A percentile compares a stretch with the other conserved stretches of the same genome.
Evolutionary conservation across 305 asterid species (phyloP).

Genomic region (Fraxinus ornus): DNA sequence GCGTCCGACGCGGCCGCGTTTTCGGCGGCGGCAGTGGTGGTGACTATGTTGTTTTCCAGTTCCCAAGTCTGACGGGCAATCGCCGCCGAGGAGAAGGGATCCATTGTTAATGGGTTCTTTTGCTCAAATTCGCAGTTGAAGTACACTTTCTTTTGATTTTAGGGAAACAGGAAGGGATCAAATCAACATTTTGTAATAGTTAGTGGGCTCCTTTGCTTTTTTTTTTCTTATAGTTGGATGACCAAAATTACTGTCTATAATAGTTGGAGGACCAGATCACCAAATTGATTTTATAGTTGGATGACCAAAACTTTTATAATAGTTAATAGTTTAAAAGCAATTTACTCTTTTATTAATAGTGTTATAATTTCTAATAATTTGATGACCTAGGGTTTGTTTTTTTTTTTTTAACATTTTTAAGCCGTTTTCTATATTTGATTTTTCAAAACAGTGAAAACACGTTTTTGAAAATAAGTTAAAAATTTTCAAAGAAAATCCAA

Average conservation of each 20-base stretch:
- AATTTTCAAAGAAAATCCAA: too few relatives aligned
- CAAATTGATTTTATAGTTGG: neutral
- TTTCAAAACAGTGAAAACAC: too few relatives aligned
- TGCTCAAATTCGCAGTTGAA: neutral
- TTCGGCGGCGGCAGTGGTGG: constrained; percentile 30
- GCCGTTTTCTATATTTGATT: too few relatives aligned
- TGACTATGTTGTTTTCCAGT: constrained; percentile 74
- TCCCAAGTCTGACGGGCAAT: constrained; percentile 94
- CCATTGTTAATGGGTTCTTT: constrained; percentile 28
- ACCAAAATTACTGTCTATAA: neutral
- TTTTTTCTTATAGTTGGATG: neutral
- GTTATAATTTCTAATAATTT: too few relatives aligned
- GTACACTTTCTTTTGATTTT: neutral
- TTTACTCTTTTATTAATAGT: too few relatives aligned
- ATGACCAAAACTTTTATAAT: neutral
- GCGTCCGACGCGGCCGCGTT: constrained; percentile 66
- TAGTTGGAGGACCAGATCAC: too few relatives aligned
- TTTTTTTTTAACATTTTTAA: too few relatives aligned
- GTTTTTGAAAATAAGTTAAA: too few relatives aligned
- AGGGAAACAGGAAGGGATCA: neutral
- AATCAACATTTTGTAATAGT: neutral
- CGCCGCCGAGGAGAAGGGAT: constrained; percentile 47
- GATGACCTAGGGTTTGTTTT: neutral
- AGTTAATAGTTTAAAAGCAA: too few relatives aligned
- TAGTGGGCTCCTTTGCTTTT: neutral